A percentile compares a stretch with the other conserved stretches of the same genome.
Conservation (phyloP, 345 rosid species). For the Adansonia digitata region DNA sequence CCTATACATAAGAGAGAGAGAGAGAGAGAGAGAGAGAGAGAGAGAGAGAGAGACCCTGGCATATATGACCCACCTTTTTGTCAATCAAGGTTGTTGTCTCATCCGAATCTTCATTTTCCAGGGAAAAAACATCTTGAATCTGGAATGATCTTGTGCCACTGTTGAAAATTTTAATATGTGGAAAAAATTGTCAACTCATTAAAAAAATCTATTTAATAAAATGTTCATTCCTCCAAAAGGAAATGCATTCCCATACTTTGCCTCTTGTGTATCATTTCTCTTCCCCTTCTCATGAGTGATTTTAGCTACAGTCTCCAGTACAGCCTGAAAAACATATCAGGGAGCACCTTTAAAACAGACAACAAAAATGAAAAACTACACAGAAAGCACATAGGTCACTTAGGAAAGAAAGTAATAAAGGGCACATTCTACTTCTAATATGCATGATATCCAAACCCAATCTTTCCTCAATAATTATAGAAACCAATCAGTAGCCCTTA, state of each 20-base stretch:
- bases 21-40: too few relatives aligned
- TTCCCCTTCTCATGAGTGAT: slow-evolving; percentile 79
- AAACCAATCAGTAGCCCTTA: background rate
- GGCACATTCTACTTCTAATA: background rate
- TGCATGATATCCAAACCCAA: slow-evolving; percentile 4
- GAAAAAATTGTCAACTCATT: slow-evolving; percentile 1
- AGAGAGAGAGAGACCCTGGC: background rate
- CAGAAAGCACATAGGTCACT: background rate
- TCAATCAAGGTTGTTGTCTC: slow-evolving; percentile 83
- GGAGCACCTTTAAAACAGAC: slow-evolving; percentile 7
- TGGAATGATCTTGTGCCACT: slow-evolving; percentile 84
- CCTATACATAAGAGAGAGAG: background rate
- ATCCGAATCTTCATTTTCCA: slow-evolving; percentile 93
- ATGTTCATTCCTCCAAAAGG: background rate
- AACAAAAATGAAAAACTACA: slow-evolving; percentile 3
- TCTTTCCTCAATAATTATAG: background rate
- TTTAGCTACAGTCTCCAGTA: slow-evolving; percentile 90
- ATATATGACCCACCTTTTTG: slow-evolving; percentile 56
- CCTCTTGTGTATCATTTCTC: slow-evolving; percentile 71
- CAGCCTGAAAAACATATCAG: slow-evolving; percentile 58
- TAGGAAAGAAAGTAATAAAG: background rate
- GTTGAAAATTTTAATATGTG: background rate
- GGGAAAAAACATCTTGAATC: slow-evolving; percentile 84
- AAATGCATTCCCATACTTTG: slow-evolving; percentile 44
- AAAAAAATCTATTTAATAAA: background rate